Evolutionary conservation across 2,329 filamentous ascomycete species (phyloP), one percentile per base, ranked within the genome.

Genomic region (Aspergillus fijiensis): DNA sequence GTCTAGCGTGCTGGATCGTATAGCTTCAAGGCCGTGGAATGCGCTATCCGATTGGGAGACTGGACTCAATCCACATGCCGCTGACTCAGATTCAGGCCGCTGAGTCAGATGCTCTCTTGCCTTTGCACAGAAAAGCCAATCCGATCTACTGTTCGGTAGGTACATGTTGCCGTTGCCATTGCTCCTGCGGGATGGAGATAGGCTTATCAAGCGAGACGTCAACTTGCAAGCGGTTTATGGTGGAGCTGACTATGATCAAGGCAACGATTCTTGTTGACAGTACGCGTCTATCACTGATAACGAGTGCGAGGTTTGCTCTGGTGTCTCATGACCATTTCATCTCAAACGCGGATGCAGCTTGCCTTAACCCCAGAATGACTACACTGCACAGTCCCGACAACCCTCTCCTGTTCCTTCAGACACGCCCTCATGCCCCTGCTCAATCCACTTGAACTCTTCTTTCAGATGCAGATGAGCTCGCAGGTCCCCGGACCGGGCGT

Each of bases 401-500:
- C 6, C 16, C 39, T 45, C 39, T 45, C 5, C 16, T 16, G 16
- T 7, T 9, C 16, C 39, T 6, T 45, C 39, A 5, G 14, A 16
- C 39, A 45, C 39, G 14, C 39, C 6, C 14, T 45, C n/a, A 19
- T 45, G 16, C 6, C 39, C 39, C 16, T 45, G 39, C 5, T 45
- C 39, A 53, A 82, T 81, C 81, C 81, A 84, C 11, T 75, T 71
- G 62, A 76, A 71, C 12, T 70, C 29, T 59, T 83, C 80, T 0
- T 69, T 66, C 29, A 83, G 69, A 58, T 79, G 80, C 25, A 76
- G 70, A 35, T 77, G 70, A 1, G 81, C 81, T 9, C 82, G 68
- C 12, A 82, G 64, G 63, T 84, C 81, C 1, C 82, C 81, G 3
- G 81, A 83, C 21, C 81, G 68, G 0, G 82, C 82, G 70, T 85